Base-by-base conservation (phyloP, 331 rosid species). In the Prunus yedoensis region DNA sequence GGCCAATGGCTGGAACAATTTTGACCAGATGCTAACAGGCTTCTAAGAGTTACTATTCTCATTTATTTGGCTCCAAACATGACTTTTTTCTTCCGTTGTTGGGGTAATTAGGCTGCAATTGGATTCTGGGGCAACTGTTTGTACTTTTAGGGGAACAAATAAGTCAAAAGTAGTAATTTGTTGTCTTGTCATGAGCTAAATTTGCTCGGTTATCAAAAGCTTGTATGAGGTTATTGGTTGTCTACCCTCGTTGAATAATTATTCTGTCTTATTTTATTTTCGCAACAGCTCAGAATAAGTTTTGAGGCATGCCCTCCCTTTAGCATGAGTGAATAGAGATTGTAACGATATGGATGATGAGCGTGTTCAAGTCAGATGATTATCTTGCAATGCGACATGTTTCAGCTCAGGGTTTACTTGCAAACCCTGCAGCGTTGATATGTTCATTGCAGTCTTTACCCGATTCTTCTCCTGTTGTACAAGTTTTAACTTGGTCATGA, bases 21-120 rank as follows among this genome's bases (percentile, higher is more conserved):
- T 72, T 72, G 76, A 57, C 76, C 67, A 57, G 20, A 72, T 57
- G 76, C 76, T 72, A 72, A 72, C 67, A 57, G 12, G 67, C 67
- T 72, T 13, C 64, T 21, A 15, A 41, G 56, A 72, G 66, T 57
- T 72, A 4, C 67, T 4, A 43, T 30, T 63, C 41, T 38, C 76
- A 54, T 72, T 57, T 57, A 14, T 30, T 72, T 23, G 76, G 66
- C 43, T 46, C 67, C 67, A 23, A 57, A 23, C 32, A 49, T 43
- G 46, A 21, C 8, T 65, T 65, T 38, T 8, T 57, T 41, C 21
- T 56, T 56, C 3, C 1, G 23, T 41, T 15, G 38, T 57, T 57
- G 56, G 66, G 8, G 38, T 18, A 72, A 4, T 25, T 54, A 12
- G 23, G 51, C 38, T 41, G 57, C 28, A 51, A 14, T 18, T 35